Evolutionary conservation across 2,329 filamentous ascomycete genomes (phyloP).

Genomic region (Ophiocordyceps polyrhachis-furcata): DNA sequence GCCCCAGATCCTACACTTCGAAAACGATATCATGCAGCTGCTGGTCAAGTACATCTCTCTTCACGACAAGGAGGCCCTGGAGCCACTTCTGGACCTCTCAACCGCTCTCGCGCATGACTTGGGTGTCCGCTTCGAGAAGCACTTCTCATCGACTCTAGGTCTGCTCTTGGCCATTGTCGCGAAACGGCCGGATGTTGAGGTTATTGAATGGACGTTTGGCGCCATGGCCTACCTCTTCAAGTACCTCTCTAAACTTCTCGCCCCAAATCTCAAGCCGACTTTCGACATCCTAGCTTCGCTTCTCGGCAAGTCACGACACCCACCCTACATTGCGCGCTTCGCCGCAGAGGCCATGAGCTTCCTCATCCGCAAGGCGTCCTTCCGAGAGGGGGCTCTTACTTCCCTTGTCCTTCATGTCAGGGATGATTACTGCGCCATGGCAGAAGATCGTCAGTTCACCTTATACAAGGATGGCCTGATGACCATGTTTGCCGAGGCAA

Average conservation of each 20-base stretch:
- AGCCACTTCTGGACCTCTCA: slow-evolving; percentile 73
- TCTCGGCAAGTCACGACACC: slow-evolving; percentile 65
- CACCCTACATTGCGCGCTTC: slow-evolving; percentile 76
- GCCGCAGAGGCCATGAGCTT: slow-evolving; percentile 92
- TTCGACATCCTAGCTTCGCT: slow-evolving; percentile 70
- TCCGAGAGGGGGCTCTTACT: slow-evolving; percentile 54
- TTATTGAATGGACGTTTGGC: slow-evolving; percentile 96
- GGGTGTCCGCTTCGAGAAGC: slow-evolving; percentile 69
- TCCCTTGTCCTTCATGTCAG: slow-evolving; percentile 55
- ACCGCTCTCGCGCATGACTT: slow-evolving; percentile 91
- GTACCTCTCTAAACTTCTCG: slow-evolving; percentile 74
- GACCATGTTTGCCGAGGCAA: slow-evolving; percentile 76
- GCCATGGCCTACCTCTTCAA: slow-evolving; percentile 94
- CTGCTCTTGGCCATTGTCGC: slow-evolving; percentile 64
- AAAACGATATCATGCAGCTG: slow-evolving; percentile 64
- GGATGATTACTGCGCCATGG: slow-evolving; percentile 40
- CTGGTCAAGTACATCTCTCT: slow-evolving; percentile 59
- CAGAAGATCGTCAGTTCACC: slow-evolving; percentile 36
- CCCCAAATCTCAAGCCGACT: slow-evolving; percentile 69
- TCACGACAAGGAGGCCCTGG: slow-evolving; percentile 61
- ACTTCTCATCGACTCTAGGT: slow-evolving; percentile 59
- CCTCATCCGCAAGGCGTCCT: slow-evolving; percentile 72
- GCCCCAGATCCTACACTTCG: slow-evolving; percentile 79
- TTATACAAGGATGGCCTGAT: slow-evolving; percentile 78
- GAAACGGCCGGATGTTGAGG: slow-evolving; percentile 59